These are phyloP conservation scores for Rhizoclosmatium sp. DNA, from an alignment of 192 early-diverging fungal genomes.

Conservation along the genomic window DNA sequence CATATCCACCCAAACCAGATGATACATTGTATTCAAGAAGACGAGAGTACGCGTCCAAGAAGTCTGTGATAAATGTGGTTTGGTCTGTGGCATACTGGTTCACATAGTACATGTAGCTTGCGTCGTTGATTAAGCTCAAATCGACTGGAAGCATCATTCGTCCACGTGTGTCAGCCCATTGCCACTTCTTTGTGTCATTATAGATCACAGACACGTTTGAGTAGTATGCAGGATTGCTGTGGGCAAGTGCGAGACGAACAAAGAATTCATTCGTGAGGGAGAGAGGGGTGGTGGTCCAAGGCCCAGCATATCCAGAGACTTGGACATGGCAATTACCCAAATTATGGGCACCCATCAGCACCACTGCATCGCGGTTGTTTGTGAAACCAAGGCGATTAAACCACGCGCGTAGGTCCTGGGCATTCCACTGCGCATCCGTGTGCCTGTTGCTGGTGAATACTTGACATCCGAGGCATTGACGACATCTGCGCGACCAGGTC, in stretches of 20 bases:
- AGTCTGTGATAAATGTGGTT: constrained; percentile 28
- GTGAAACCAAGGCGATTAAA: constrained; percentile 53
- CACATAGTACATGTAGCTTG: constrained; percentile 10
- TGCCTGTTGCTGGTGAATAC: neutral
- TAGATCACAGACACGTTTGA: neutral
- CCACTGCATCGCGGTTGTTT: constrained; percentile 73
- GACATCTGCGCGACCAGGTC: constrained; percentile 4
- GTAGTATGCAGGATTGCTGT: constrained; percentile 28
- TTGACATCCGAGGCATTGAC: no score
- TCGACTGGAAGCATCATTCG: constrained; percentile 13
- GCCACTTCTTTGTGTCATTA: neutral
- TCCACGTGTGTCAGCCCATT: constrained; percentile 4
- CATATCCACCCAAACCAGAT: no score
- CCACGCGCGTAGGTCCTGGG: neutral
- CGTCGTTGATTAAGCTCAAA: constrained; percentile 25
- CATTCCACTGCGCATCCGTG: neutral
- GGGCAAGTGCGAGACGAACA: neutral
- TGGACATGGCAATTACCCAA: constrained; percentile 70
- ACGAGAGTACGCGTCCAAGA: constrained; percentile 1
- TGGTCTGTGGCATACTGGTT: constrained; percentile 32
- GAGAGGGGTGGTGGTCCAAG: constrained; percentile 49
- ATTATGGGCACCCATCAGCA: constrained; percentile 75
- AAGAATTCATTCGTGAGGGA: constrained; percentile 57
- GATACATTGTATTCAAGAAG: constrained; percentile 11
- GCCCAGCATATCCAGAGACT: constrained; percentile 69